Percentiles rank a stretch among this genome's conserved stretches.
These are phyloP conservation scores for Fusarium veterinarium DNA, from an alignment of 2,329 filamentous ascomycete species.

Conservation along the genomic window DNA sequence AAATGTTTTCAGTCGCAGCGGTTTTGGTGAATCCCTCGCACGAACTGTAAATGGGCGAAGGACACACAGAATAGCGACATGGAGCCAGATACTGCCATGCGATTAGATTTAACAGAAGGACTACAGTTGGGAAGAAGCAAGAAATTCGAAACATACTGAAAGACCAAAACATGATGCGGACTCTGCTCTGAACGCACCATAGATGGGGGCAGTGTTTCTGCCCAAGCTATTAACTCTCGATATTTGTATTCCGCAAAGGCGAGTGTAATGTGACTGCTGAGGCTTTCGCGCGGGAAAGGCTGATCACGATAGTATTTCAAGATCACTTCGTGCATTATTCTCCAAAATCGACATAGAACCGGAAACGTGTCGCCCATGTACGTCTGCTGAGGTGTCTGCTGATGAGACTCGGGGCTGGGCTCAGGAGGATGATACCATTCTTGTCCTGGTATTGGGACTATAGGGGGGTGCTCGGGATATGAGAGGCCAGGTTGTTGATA, in stretches of 20 bases:
- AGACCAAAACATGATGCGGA: slow-evolving; percentile 50
- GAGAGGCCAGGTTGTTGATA: slow-evolving; percentile 44
- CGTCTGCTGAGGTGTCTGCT: neutral
- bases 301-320: slow-evolving; percentile 43
- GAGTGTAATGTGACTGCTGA: slow-evolving; percentile 20
- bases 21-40: neutral
- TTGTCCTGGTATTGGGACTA: slow-evolving; percentile 31
- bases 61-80: slow-evolving; percentile 53
- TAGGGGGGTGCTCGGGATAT: slow-evolving; percentile 37
- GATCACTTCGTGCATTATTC: slow-evolving; percentile 50
- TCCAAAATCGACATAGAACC: slow-evolving; percentile 51
- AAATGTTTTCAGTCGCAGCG: slow-evolving; percentile 45
- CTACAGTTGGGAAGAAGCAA: neutral
- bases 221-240: slow-evolving; percentile 54
- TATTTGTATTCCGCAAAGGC: slow-evolving; percentile 52
- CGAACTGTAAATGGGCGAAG: slow-evolving; percentile 42
- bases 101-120: neutral
- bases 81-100: slow-evolving; percentile 55
- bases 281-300: neutral
- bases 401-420: neutral
- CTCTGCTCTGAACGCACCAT: slow-evolving; percentile 43
- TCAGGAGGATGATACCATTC: neutral
- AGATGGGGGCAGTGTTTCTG: slow-evolving; percentile 45
- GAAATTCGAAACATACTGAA: slow-evolving; percentile 49
- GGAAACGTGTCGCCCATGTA: slow-evolving; percentile 48